Evolutionary conservation across 1,284 basidiomycete species (phyloP).

Genomic region (Agroathelia rolfsii): DNA sequence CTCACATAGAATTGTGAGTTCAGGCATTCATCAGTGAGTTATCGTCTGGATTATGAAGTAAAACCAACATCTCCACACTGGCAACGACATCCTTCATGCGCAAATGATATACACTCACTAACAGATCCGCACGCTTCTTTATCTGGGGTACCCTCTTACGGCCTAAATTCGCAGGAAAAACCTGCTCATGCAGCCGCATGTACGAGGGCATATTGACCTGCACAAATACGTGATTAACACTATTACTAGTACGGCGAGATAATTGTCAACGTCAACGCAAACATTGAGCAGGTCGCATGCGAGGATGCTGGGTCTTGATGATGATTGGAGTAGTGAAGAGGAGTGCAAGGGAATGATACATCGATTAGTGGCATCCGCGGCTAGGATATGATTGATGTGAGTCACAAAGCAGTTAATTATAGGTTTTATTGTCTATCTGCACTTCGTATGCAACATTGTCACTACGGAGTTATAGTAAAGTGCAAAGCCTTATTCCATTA

Average conservation of each 20-base stretch:
- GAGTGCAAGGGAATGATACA: slow-evolving; percentile 46
- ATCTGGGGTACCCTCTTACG: slow-evolving; percentile 64
- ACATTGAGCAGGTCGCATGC: slow-evolving; percentile 58
- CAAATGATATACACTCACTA: slow-evolving; percentile 62
- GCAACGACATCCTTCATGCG: slow-evolving; percentile 65
- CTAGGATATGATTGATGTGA: too few relatives aligned
- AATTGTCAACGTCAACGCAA: slow-evolving; percentile 62
- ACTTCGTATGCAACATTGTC: too few relatives aligned
- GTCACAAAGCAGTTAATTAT: too few relatives aligned
- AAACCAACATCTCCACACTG: slow-evolving; percentile 80
- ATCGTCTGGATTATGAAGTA: slow-evolving; percentile 75
- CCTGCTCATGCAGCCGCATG: slow-evolving; percentile 45
- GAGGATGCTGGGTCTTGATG: slow-evolving; percentile 41
- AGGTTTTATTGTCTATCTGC: too few relatives aligned
- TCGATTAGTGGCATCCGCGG: too few relatives aligned
- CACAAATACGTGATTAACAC: slow-evolving; percentile 66
- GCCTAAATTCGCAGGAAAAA: slow-evolving; percentile 73
- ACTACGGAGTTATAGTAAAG: too few relatives aligned
- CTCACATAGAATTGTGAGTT: too few relatives aligned
- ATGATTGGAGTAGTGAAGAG: slow-evolving; percentile 30
- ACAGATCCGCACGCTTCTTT: slow-evolving; percentile 61
- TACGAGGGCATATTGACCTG: slow-evolving; percentile 49
- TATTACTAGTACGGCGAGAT: slow-evolving; percentile 64
- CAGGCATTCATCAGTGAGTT: too few relatives aligned
- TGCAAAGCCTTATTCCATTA: too few relatives aligned